Evolutionary conservation across 331 rosid species (phyloP).

Genomic region (Malus hybrid): DNA sequence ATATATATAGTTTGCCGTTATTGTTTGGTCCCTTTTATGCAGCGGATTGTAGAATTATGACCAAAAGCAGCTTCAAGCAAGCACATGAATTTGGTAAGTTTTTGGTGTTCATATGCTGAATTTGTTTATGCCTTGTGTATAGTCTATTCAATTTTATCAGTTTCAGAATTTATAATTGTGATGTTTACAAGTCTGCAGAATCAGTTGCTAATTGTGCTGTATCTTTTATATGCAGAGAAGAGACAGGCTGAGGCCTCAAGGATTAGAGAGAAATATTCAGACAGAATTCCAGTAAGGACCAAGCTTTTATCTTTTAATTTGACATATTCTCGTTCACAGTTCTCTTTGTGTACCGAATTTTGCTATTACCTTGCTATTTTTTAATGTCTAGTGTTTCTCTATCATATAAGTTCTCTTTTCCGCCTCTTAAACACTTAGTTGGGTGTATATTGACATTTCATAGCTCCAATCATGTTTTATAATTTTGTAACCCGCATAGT

Average conservation of each 20-base stretch:
- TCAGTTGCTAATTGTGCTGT: not conserved
- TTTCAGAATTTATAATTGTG: not conserved
- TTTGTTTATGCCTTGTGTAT: not conserved
- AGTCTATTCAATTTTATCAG: not conserved
- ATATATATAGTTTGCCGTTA: not conserved
- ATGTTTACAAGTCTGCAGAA: not conserved
- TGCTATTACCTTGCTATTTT: not conserved
- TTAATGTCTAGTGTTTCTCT: not conserved
- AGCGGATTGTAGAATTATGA: not conserved
- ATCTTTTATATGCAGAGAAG: slow-evolving; percentile 28
- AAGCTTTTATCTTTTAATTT: not conserved
- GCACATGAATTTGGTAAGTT: not conserved
- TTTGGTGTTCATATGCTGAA: not conserved
- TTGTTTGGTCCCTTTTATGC: not conserved
- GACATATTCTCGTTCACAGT: not conserved
- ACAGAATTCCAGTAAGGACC: slow-evolving; percentile 51
- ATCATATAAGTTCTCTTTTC: not conserved
- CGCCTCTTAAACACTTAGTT: not conserved
- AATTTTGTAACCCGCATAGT: not conserved
- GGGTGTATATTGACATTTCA: not conserved
- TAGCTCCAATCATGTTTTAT: not conserved
- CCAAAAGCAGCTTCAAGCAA: not conserved
- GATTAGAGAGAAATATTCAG: slow-evolving; percentile 49
- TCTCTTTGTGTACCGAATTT: not conserved
- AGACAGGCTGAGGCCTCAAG: slow-evolving; percentile 48